These are phyloP conservation scores for Dactylonectria macrodidyma DNA, from an alignment of 2,329 filamentous ascomycete species.

Conservation along the genomic window DNA sequence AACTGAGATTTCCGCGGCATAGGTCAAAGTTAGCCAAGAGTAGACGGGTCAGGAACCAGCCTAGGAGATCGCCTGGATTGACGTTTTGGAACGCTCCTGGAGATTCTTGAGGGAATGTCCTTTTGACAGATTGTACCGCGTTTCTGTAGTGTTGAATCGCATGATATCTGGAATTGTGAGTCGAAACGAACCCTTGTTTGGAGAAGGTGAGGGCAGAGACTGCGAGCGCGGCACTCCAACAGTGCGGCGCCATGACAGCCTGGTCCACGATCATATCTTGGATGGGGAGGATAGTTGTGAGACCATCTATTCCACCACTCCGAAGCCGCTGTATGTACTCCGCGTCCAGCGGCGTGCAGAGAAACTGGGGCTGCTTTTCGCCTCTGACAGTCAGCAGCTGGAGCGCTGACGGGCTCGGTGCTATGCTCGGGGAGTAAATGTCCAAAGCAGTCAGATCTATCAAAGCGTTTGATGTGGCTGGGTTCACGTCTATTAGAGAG, in stretches of 20 bases:
- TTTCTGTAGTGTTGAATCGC: slow-evolving; percentile 12
- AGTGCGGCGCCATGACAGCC: slow-evolving; percentile 1
- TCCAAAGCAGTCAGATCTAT: not conserved
- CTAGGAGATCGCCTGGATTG: not conserved
- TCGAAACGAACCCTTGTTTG: not conserved
- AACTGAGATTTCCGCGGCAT: not conserved
- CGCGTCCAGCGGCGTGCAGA: not conserved
- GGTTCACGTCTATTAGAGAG: not conserved
- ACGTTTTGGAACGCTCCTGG: slow-evolving; percentile 4
- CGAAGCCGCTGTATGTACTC: not conserved
- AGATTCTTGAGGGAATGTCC: not conserved
- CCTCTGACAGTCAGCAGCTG: not conserved
- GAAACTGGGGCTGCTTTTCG: not conserved
- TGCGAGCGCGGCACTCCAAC: slow-evolving; percentile 11
- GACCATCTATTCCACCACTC: not conserved
- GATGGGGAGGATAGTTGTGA: slow-evolving; percentile 11
- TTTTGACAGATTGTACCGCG: not conserved
- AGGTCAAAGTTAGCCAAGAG: slow-evolving; percentile 14
- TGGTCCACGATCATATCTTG: slow-evolving; percentile 4
- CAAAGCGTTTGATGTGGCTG: not conserved
- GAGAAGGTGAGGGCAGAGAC: slow-evolving; percentile 10
- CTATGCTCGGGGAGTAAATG: not conserved
- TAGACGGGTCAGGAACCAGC: slow-evolving; percentile 11
- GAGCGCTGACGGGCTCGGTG: not conserved
- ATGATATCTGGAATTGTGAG: not conserved